Conservation (phyloP, 2,329 filamentous ascomycete genomes). For the Pseudopithomyces maydicus region DNA sequence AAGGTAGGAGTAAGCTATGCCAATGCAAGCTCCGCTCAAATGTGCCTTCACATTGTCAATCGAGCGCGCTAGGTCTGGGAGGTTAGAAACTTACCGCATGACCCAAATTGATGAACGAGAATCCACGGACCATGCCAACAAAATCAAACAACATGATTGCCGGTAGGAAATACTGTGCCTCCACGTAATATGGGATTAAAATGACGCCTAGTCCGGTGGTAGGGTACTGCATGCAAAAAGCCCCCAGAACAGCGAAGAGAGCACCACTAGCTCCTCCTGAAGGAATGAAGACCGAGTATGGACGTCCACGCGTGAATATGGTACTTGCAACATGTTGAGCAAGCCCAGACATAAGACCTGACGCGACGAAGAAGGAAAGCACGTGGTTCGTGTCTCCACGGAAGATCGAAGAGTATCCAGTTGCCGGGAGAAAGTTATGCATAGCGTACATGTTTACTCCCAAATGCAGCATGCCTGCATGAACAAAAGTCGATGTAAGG, state of each 20-base stretch:
- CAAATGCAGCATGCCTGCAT: conserved; percentile 28
- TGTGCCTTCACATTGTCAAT: conserved; percentile 37
- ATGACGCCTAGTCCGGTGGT: conserved; percentile 34
- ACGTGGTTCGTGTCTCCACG: conserved; percentile 36
- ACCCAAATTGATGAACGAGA: conserved; percentile 34
- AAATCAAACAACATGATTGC: conserved; percentile 41
- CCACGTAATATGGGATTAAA: conserved; percentile 36
- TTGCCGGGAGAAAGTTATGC: conserved; percentile 37
- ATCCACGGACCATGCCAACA: conserved; percentile 35
- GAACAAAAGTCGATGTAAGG: conserved; percentile 36
- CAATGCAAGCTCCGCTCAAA: conserved; percentile 34
- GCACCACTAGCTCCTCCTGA: conserved; percentile 43
- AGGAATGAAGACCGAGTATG: conserved; percentile 26
- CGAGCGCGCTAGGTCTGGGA: not conserved
- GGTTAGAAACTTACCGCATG: conserved; percentile 36
- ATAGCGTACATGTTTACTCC: conserved; percentile 36
- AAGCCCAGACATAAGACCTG: conserved; percentile 35
- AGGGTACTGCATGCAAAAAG: conserved; percentile 41
- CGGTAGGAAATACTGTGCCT: conserved; percentile 37
- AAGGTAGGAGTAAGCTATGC: conserved; percentile 38
- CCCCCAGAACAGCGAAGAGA: conserved; percentile 34
- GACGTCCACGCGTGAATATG: conserved; percentile 25
- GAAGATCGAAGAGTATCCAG: conserved; percentile 35
- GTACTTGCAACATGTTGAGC: conserved; percentile 33
- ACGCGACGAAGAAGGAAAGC: conserved; percentile 35